Evolutionary conservation across 2,329 filamentous ascomycete genomes (phyloP), one percentile per base, ranked within the genome.

Genomic region (Fonsecaea pedrosoi): DNA sequence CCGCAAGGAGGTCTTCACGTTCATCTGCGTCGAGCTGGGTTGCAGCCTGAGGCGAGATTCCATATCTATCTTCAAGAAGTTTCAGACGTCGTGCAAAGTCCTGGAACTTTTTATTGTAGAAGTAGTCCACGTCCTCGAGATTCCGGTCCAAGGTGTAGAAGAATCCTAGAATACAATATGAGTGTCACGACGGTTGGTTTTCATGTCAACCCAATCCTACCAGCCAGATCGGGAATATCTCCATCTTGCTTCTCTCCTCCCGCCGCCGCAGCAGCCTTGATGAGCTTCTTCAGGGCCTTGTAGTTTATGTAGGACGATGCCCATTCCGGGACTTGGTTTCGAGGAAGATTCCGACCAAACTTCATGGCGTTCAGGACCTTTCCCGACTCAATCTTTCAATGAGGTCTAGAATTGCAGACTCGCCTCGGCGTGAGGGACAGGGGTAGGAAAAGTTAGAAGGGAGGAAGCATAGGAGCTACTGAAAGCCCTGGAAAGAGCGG

Each of bases 121-220:
- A 98, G 60, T 87, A 87, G 79, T 97, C 93, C 78, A 99, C 94
- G 80, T 96, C 91, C 83, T 99, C 95, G 75, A 99, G 89, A 77
- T 98, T 97, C 74, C 95, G 92, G 78, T 99, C 95, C 78, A 99
- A 89, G 71, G 90, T 92, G 79, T 94, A 97, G 83, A 97, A 97
- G 85, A 99, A 97, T 79, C 94, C 95, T 97, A 82, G 74, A 74
- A 53, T 15, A 70, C 70, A 12, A 58, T 71, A 58, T 71, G 50
- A 69, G 67, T 64, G 42, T 60, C 55, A 54, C 62, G 62, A 60
- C 30, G 35, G 73, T 75, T 37, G 32, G 18, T 38, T 21, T 54
- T 32, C 55, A 64, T 71, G 74, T 74, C 73, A 73, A 75, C 73
- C 70, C 66, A 75, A 56, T 79, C 90, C 84, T 86, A 96, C 94